Conservation (phyloP, 331 rosid species). For the Malus hybrid region DNA sequence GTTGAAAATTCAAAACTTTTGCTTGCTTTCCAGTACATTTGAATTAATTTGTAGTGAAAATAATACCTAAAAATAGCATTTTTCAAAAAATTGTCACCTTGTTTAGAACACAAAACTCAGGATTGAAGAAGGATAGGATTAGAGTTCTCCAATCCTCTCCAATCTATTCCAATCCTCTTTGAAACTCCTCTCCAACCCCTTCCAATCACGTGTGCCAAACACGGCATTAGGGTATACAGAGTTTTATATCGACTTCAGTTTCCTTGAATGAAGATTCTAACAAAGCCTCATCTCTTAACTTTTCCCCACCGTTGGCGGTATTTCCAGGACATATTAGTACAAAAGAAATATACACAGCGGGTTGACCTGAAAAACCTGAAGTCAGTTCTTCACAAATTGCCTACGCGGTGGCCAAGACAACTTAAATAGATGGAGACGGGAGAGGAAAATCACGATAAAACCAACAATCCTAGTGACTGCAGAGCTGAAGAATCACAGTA, state of each 20-base stretch:
- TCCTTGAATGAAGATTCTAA: background rate
- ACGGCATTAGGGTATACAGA: background rate
- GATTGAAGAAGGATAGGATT: no score
- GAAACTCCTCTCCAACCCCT: no score
- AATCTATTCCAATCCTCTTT: no score
- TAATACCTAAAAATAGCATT: no score
- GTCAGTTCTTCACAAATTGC: slow-evolving; percentile 51
- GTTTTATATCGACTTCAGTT: background rate
- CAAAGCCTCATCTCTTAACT: slow-evolving; percentile 5
- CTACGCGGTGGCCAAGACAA: slow-evolving; percentile 21
- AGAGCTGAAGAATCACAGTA: slow-evolving; percentile 17
- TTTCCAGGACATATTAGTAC: slow-evolving; percentile 27
- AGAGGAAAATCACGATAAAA: slow-evolving; percentile 15
- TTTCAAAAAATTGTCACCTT: no score
- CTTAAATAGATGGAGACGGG: slow-evolving; percentile 12
- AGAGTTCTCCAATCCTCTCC: no score
- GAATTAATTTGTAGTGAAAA: no score
- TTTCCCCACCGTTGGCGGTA: background rate
- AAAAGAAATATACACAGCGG: slow-evolving; percentile 36
- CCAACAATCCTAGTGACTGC: slow-evolving; percentile 34
- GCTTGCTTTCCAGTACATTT: no score
- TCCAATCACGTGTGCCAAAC: no score
- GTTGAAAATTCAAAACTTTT: no score
- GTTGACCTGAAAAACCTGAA: slow-evolving; percentile 32
- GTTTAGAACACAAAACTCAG: no score